phyloP scores from a whole-genome alignment of 495 filamentous ascomycete genomes.

The Lasiosphaeris hirsuta region DNA sequence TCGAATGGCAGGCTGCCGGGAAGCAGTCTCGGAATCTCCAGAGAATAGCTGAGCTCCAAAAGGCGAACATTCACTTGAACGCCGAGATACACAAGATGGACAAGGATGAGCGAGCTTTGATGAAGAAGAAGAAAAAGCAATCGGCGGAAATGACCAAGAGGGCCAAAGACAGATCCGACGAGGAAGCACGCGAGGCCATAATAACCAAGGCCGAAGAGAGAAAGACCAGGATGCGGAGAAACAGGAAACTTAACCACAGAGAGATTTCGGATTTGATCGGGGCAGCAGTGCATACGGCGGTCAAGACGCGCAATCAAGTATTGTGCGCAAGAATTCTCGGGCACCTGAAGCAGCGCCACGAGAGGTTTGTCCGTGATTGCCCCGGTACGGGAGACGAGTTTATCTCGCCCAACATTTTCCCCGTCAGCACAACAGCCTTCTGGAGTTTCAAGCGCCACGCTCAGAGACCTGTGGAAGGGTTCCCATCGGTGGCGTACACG shows the following conservation, averaged over 20 bases:
- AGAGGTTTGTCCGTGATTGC: background rate
- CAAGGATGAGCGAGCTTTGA: background rate
- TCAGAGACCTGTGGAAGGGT: conserved; percentile 1
- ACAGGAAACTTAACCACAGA: background rate
- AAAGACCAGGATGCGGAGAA: background rate
- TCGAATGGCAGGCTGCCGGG: conserved; percentile 8
- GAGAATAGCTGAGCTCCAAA: too few species aligned
- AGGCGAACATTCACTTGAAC: too few species aligned
- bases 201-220: background rate
- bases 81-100: background rate
- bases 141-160: background rate
- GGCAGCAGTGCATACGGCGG: background rate
- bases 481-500: conserved; percentile 19
- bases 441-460: conserved; percentile 10
- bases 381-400: background rate
- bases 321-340: background rate
- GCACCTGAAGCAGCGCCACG: conserved; percentile 4
- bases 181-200: background rate
- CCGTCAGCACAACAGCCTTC: conserved; percentile 19
- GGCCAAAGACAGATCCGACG: background rate
- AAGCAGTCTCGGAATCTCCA: background rate
- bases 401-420: conserved; percentile 3
- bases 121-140: background rate
- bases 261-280: background rate
- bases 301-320: background rate